Evolutionary conservation across 2,329 filamentous ascomycete species (phyloP), one percentile per base, ranked within the genome.

Genomic region (Colletotrichum kahawae): DNA sequence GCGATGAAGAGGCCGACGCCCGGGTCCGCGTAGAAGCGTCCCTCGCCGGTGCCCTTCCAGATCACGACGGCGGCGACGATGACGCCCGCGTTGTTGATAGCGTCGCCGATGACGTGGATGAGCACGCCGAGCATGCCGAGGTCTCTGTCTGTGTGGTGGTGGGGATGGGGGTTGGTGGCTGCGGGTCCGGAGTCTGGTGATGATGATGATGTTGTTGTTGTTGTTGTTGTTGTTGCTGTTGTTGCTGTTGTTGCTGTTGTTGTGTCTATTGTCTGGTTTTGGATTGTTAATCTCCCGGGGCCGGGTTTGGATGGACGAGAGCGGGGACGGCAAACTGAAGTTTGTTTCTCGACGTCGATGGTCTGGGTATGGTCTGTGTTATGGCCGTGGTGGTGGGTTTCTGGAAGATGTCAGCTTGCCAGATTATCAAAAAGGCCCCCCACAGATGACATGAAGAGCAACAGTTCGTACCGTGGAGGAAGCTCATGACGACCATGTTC

Each of bases 21-120:
- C 0, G 94, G 94, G 80, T 96, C 94, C 7, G 92, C 93, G 78
- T 95, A 95, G 84, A 90, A 94, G 38, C 92, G 87, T 5, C 82
- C 86, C 1, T 89, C 85, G 34, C 89, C 91, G 34, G 88, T 81
- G 0, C 89, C 86, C 71, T 92, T 86, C 93, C 93, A 95, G 81
- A 95, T 93, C 36, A 95, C 87, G 3, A 93, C 79, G 0, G 92
- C 93, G 1, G 93, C 90, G 43, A 93, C 85, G 64, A 95, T 95
- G 74, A 96, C 93, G 12, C 93, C 93, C 13, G 95, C 82, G 78
- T 96, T 96, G 84, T 95, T 95, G 77, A 93, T 87, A 7, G 93
- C 93, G 79, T 96, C 94, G 36, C 93, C 92, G 4, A 94, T 79
- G 31, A 95, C 90, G 79, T 96, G 94, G 16, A 94, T 83, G 13